These are phyloP conservation scores for Candida pseudofarinosa DNA, from an alignment of 805 yeast genomes.

Conservation along the genomic window DNA sequence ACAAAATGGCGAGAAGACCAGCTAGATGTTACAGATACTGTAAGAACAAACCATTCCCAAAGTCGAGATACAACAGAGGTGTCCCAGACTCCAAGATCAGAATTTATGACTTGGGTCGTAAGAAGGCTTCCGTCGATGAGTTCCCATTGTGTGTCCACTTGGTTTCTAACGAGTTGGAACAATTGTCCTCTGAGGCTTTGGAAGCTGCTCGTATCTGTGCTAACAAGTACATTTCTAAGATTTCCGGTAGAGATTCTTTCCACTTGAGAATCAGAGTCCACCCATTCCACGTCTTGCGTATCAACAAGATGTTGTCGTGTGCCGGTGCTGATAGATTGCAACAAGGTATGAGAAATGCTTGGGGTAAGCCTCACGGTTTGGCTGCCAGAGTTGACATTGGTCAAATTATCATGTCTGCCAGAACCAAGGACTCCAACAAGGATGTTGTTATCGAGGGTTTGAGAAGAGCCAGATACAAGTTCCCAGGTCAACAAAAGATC, in stretches of 20 bases:
- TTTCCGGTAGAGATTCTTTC: slow-evolving; percentile 99
- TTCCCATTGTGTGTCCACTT: slow-evolving; percentile 99
- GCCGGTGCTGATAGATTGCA: slow-evolving; percentile 99
- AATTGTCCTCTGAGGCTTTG: slow-evolving; percentile 98
- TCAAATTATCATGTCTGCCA: slow-evolving; percentile 95
- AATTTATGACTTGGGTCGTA: slow-evolving; percentile 98
- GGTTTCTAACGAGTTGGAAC: slow-evolving; percentile 99
- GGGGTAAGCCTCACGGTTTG: slow-evolving; percentile 99
- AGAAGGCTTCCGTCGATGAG: slow-evolving; percentile 99
- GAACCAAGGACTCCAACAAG: slow-evolving; percentile 98
- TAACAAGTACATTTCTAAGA: slow-evolving; percentile 97
- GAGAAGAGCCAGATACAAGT: slow-evolving; percentile 99
- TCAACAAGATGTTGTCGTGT: slow-evolving; percentile 99
- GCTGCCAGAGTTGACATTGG: slow-evolving; percentile 99
- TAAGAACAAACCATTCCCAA: slow-evolving; percentile 99
- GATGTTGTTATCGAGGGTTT: slow-evolving; percentile 97
- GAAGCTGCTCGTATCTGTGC: slow-evolving; percentile 99
- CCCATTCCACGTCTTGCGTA: slow-evolving; percentile 99
- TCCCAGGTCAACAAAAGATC: slow-evolving; percentile 99
- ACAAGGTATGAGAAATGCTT: slow-evolving; percentile 99
- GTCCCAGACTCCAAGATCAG: slow-evolving; percentile 99
- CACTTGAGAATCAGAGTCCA: slow-evolving; percentile 99
- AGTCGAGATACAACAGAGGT: slow-evolving; percentile 99
- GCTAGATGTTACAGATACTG: slow-evolving; percentile 99
- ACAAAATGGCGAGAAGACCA: slow-evolving; percentile 99